Evolutionary conservation across 208 protist species (phyloP).

Genomic region (Leishmania amazonensis): DNA sequence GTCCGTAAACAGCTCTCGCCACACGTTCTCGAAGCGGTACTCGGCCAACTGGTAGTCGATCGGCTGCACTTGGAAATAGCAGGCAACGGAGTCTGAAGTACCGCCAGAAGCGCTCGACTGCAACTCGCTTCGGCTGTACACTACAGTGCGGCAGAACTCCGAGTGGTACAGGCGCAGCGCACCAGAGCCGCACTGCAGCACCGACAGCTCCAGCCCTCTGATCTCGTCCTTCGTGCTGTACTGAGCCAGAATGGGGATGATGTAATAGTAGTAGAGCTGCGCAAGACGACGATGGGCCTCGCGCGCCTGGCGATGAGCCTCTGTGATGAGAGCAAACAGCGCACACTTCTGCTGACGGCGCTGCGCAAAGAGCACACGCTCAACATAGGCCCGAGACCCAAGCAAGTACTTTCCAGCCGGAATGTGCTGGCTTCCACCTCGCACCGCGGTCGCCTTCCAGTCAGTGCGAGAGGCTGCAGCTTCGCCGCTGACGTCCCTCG

Average conservation of each 20-base stretch:
- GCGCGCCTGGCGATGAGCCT: conserved; percentile 46
- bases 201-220: conserved; percentile 14
- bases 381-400: conserved; percentile 48
- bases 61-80: conserved; percentile 12
- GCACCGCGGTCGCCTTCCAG: neutral
- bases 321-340: conserved; percentile 53
- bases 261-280: conserved; percentile 60
- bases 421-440: conserved; percentile 2
- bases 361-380: conserved; percentile 49
- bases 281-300: conserved; percentile 37
- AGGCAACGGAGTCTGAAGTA: neutral
- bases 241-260: conserved; percentile 40
- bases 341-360: conserved; percentile 56
- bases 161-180: conserved; percentile 23
- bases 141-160: conserved; percentile 18
- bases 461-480: too few relatives aligned
- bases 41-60: conserved; percentile 53
- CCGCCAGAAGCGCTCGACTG: neutral
- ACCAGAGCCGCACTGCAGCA: conserved; percentile 28
- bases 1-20: conserved; percentile 45
- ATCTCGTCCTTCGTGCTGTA: conserved; percentile 4
- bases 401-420: conserved; percentile 29
- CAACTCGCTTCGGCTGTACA: neutral
- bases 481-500: neutral
- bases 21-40: conserved; percentile 46